Percentiles rank a stretch among this genome's conserved stretches.
Conservation (phyloP, 2,329 filamentous ascomycete species). For the Verticillium albo-atrum region DNA sequence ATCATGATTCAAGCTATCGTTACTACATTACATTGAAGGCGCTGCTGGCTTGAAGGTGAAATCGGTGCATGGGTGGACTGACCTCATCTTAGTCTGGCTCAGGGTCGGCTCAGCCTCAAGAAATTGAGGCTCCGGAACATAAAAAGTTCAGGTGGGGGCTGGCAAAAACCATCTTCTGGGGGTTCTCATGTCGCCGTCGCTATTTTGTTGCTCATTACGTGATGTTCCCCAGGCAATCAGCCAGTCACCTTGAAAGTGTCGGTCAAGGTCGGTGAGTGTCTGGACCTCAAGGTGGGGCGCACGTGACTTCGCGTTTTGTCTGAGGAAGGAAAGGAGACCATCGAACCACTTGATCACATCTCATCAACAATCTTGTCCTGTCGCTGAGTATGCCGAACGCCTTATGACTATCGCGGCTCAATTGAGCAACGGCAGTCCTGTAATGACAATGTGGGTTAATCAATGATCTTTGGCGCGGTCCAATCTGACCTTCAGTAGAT, state of each 20-base stretch:
- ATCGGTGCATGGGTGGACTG: no score
- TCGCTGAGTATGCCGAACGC: not conserved
- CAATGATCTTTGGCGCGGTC: slow-evolving; percentile 4
- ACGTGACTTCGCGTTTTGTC: slow-evolving; percentile 4
- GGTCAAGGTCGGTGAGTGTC: not conserved
- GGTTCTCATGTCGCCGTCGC: no score
- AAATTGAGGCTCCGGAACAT: no score
- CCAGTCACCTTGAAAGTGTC: no score
- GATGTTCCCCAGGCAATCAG: not conserved
- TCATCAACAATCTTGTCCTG: not conserved
- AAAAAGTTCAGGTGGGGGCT: no score
- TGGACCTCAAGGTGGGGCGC: not conserved
- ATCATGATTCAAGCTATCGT: no score
- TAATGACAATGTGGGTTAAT: not conserved
- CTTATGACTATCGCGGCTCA: not conserved
- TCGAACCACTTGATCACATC: not conserved
- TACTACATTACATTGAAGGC: no score
- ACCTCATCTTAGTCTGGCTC: no score
- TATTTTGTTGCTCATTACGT: no score
- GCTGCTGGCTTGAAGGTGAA: no score
- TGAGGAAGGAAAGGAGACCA: not conserved
- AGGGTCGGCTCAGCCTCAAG: no score
- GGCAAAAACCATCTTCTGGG: no score
- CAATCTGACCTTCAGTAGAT: not conserved
- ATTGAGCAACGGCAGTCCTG: not conserved